phyloP scores from a whole-genome alignment of 1,284 basidiomycete species.

The Meira miltonrushii region DNA sequence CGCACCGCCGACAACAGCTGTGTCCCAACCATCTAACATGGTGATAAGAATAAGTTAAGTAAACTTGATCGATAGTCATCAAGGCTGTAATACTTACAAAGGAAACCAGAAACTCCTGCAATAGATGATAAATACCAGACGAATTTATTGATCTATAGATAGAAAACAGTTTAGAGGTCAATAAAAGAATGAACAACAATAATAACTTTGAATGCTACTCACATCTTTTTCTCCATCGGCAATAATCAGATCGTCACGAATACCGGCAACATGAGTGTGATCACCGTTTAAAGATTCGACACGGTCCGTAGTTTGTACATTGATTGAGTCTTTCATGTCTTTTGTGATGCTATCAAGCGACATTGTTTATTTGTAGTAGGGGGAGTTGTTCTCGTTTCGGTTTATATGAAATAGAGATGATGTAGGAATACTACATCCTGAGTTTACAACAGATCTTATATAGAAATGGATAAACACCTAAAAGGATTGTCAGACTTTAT shows the following conservation, averaged over 20 bases:
- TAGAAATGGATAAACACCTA: too few species aligned
- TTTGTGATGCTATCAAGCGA: too few species aligned
- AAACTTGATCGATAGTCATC: too few species aligned
- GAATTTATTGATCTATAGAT: conserved; percentile 1
- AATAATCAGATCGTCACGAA: conserved; percentile 17
- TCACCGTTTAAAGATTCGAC: neutral
- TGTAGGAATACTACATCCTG: too few species aligned
- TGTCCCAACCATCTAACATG: neutral
- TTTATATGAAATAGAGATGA: too few species aligned
- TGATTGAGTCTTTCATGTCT: too few species aligned
- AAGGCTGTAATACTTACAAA: neutral
- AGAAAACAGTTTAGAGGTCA: neutral
- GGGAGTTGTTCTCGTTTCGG: too few species aligned
- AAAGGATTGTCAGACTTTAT: too few species aligned
- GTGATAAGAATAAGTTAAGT: neutral
- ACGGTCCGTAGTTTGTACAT: too few species aligned
- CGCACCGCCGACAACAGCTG: neutral
- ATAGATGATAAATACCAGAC: neutral
- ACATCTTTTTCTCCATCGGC: conserved; percentile 31
- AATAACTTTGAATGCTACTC: conserved; percentile 22
- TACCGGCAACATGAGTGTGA: neutral
- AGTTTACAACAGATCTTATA: too few species aligned
- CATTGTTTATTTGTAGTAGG: too few species aligned
- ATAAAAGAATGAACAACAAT: neutral
- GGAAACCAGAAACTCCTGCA: neutral